Base-by-base conservation (phyloP, 1,139 yeast species). In the Yarrowia galli region DNA sequence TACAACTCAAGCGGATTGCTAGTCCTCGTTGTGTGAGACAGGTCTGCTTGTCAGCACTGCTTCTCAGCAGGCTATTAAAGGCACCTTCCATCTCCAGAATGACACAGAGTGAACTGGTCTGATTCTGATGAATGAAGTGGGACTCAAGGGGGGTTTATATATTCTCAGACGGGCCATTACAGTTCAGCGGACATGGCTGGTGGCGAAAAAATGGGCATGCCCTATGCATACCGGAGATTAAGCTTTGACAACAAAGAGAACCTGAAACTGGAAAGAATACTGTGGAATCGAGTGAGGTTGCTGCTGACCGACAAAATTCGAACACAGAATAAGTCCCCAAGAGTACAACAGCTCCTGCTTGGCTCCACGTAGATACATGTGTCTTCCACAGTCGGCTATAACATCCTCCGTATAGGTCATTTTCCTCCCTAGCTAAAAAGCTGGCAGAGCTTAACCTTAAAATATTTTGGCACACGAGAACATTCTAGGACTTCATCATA, bases 41-140 rank as follows among this genome's bases (percentile, higher is more conserved):
- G 43, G 43, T 40, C 20, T 40, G 43, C 43, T 40, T 40, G 20
- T 40, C 43, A 40, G 43, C 43, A 8, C 43, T 18, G 43, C 43
- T 2, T 40, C 20, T 40, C 43, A 40, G 43, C 43, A n/a, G 43
- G 43, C 43, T 40, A 40, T 40, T 7, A n/a, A 36, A n/a, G 43
- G 43, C 43, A 40, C 43, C 43, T n/a, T 40, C 43, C 43, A 12
- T 40, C 43, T 40, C n/a, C 43, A 40, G 43, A 40, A 40, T n/a
- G 43, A 40, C 43, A n/a, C 43, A 40, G 43, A 40, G 43, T 40
- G 22, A 40, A 40, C 43, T 40, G 43, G 43, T 40, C 43, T 40
- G 43, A 40, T 40, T 40, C 43, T 40, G 43, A 40, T 6, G 43
- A n/a, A n/a, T 16, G n/a, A 40, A 40, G 20, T n/a, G 43, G 43